Conservation (phyloP, 1,284 basidiomycete genomes). For the Peniophora sp. region DNA sequence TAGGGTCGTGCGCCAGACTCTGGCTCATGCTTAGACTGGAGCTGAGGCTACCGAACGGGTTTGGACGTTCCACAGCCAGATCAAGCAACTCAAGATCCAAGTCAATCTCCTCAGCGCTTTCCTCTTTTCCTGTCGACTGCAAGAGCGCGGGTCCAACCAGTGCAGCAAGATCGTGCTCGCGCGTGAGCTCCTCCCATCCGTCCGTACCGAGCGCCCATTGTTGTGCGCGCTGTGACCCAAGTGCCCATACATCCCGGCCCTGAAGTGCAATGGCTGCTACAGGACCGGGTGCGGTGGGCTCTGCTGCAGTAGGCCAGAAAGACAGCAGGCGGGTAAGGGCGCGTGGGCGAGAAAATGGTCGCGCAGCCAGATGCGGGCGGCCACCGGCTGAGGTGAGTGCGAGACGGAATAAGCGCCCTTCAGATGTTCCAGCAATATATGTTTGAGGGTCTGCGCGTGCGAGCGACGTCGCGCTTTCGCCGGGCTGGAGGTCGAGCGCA, state of each 20-base stretch:
- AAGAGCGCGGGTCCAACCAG: constrained; percentile 35
- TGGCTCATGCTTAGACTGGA: constrained; percentile 34
- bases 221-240: constrained; percentile 60
- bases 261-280: constrained; percentile 48
- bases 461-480: constrained; percentile 58
- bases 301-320: too few relatives aligned
- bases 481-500: constrained; percentile 41
- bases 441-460: constrained; percentile 60
- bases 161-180: constrained; percentile 45
- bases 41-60: background rate
- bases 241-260: constrained; percentile 46
- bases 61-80: constrained; percentile 47
- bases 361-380: constrained; percentile 50
- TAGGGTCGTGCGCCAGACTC: background rate
- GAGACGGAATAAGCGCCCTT: constrained; percentile 58
- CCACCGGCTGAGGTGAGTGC: constrained; percentile 58
- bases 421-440: constrained; percentile 60
- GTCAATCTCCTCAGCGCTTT: constrained; percentile 30
- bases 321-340: constrained; percentile 10
- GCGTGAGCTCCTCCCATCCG: constrained; percentile 56
- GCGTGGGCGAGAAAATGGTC: constrained; percentile 50
- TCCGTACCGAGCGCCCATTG: constrained; percentile 58
- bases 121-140: constrained; percentile 27
- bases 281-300: constrained; percentile 37
- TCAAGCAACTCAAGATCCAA: constrained; percentile 67